A percentile compares a stretch with the other conserved stretches of the same genome.
Conservation (phyloP, 2,329 filamentous ascomycete genomes). For the Chlorencoelia australis region DNA sequence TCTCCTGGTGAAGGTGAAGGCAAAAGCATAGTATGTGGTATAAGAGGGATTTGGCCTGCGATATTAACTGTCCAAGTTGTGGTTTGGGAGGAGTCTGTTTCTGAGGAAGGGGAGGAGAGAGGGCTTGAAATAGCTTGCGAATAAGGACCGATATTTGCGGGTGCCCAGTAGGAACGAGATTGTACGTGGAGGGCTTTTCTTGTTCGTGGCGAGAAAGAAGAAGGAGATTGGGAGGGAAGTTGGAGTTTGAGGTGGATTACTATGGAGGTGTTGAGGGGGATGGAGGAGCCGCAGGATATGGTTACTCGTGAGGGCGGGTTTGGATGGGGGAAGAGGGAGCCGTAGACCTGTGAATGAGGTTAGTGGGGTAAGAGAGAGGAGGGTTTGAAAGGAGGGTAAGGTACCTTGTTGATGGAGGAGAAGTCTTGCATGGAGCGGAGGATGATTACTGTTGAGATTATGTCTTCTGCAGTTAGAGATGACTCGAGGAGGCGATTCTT, state of each 20-base stretch:
- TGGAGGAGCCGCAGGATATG: conserved; percentile 59
- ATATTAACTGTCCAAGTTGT: conserved; percentile 44
- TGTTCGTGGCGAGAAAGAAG: neutral
- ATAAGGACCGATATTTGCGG: conserved; percentile 94
- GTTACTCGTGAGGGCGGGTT: conserved; percentile 83
- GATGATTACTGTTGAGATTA: conserved; percentile 53
- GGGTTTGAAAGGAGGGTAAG: neutral
- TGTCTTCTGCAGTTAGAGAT: conserved; percentile 30
- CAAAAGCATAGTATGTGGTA: conserved; percentile 68
- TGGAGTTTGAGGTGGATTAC: conserved; percentile 43
- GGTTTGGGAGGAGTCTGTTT: conserved; percentile 8
- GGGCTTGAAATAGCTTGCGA: conserved; percentile 69
- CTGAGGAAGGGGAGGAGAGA: conserved; percentile 22
- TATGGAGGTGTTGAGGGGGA: conserved; percentile 51
- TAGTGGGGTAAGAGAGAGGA: neutral
- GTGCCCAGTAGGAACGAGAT: conserved; percentile 91
- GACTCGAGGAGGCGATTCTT: conserved; percentile 30
- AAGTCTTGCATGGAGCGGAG: conserved; percentile 77
- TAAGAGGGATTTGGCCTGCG: conserved; percentile 84
- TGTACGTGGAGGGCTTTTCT: conserved; percentile 75
- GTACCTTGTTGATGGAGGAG: conserved; percentile 51
- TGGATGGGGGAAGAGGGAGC: conserved; percentile 59
- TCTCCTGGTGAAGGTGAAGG: conserved; percentile 23
- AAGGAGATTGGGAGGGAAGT: neutral
- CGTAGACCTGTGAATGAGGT: conserved; percentile 45